Conservation (phyloP, 2,329 filamentous ascomycete genomes). For the Phaeophleospora eucalypticola region DNA sequence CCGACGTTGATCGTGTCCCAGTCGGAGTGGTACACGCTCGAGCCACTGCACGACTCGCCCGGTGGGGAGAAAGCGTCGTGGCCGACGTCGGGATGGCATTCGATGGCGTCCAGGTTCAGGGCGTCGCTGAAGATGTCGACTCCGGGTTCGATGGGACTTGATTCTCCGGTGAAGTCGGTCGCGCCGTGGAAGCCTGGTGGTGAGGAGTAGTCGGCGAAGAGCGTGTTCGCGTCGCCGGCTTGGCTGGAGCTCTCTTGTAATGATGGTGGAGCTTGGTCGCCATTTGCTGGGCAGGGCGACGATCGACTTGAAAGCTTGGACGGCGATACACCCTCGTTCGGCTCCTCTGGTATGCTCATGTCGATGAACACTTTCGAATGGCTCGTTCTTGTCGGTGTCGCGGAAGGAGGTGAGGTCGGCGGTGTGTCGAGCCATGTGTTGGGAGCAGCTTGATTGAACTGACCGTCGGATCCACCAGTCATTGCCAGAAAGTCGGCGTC, state of each 20-base stretch:
- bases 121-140: slow-evolving; percentile 22
- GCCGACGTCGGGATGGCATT: slow-evolving; percentile 23
- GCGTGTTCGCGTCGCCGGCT: slow-evolving; percentile 7
- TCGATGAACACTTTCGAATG: slow-evolving; percentile 20
- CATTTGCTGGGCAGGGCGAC: slow-evolving; percentile 17
- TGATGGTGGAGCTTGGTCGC: slow-evolving; percentile 5
- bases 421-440: slow-evolving; percentile 30
- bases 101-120: slow-evolving; percentile 21
- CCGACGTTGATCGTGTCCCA: slow-evolving; percentile 21
- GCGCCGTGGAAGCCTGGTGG: slow-evolving; percentile 11
- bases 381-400: slow-evolving; percentile 8
- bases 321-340: slow-evolving; percentile 21
- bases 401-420: slow-evolving; percentile 28
- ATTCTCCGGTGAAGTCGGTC: slow-evolving; percentile 16
- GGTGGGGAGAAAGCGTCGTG: slow-evolving; percentile 27
- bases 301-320: slow-evolving; percentile 22
- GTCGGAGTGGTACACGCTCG: slow-evolving; percentile 27
- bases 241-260: slow-evolving; percentile 21
- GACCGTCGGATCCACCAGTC: slow-evolving; percentile 19
- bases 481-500: slow-evolving; percentile 30
- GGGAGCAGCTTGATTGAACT: slow-evolving; percentile 18
- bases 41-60: slow-evolving; percentile 26
- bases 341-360: slow-evolving; percentile 19
- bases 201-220: slow-evolving; percentile 17
- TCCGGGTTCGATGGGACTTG: slow-evolving; percentile 16